A percentile compares a stretch with the other conserved stretches of the same genome.
Conservation (phyloP, 2,329 filamentous ascomycete genomes). For the Pestalotiopsis sp. region DNA sequence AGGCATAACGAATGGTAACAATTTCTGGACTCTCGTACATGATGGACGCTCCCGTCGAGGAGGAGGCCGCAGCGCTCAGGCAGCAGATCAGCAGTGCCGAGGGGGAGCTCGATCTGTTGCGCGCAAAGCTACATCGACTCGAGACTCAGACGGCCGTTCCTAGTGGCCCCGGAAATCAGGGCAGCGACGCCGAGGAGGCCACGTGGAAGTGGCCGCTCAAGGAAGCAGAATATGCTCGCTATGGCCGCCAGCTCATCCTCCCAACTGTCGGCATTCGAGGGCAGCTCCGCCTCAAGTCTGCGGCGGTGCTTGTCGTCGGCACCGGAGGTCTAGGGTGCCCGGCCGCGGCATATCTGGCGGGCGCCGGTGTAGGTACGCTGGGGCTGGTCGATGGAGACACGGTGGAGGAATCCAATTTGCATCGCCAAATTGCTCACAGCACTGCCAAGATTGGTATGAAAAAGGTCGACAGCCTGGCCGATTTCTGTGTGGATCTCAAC, state of each 20-base stretch:
- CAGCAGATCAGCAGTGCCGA: slow-evolving; percentile 51
- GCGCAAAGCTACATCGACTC: slow-evolving; percentile 44
- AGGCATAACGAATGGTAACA: neutral
- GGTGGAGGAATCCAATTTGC: slow-evolving; percentile 89
- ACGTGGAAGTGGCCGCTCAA: slow-evolving; percentile 68
- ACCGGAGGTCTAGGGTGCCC: slow-evolving; percentile 91
- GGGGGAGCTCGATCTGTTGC: slow-evolving; percentile 47
- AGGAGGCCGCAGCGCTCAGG: slow-evolving; percentile 40
- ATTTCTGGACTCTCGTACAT: slow-evolving; percentile 1
- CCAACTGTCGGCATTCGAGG: slow-evolving; percentile 78
- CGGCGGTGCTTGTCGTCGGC: slow-evolving; percentile 80
- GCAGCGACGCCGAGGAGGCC: slow-evolving; percentile 2
- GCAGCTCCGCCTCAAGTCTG: slow-evolving; percentile 71
- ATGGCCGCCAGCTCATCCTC: slow-evolving; percentile 89
- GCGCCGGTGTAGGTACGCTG: slow-evolving; percentile 81
- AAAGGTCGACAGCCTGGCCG: slow-evolving; percentile 79
- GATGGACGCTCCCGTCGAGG: slow-evolving; percentile 36
- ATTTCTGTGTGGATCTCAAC: slow-evolving; percentile 65
- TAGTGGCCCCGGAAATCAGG: neutral
- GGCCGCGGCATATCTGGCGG: slow-evolving; percentile 88
- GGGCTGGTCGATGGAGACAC: slow-evolving; percentile 86
- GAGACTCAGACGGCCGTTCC: slow-evolving; percentile 27
- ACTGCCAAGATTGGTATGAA: slow-evolving; percentile 69
- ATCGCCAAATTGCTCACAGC: slow-evolving; percentile 85
- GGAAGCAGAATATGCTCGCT: slow-evolving; percentile 78